These are phyloP conservation scores for Dictyostelium firmibasis DNA, from an alignment of 78 protist species.

Conservation along the genomic window DNA sequence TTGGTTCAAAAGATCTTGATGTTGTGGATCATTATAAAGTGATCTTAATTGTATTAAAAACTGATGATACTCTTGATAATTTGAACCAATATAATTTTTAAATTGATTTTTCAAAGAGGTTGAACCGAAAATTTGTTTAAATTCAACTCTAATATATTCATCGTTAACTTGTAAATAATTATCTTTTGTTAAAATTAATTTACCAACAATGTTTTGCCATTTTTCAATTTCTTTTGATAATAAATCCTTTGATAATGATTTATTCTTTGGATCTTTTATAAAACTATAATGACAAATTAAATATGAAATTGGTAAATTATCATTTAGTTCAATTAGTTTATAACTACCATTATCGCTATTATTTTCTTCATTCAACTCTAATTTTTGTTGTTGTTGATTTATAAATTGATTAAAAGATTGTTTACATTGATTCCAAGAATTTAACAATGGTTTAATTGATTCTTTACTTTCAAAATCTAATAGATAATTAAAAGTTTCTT, in stretches of 20 bases:
- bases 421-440: conserved; percentile 16
- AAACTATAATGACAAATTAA: conserved; percentile 13
- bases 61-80: neutral
- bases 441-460: neutral
- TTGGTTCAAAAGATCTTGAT: neutral
- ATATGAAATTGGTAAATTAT: neutral
- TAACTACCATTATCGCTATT: neutral
- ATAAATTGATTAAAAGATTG: neutral
- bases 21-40: neutral
- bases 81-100: conserved; percentile 3
- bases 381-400: neutral
- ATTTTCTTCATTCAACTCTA: neutral
- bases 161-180: neutral
- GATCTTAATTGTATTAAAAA: neutral
- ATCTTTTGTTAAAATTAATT: neutral
- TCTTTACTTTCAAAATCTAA: conserved; percentile 29
- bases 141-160: neutral
- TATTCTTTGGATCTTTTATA: neutral
- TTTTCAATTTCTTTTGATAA: neutral
- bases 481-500: conserved; percentile 10
- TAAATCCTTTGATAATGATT: neutral
- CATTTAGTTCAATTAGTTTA: neutral
- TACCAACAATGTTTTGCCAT: neutral
- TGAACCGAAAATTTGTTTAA: conserved; percentile 23
- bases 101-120: neutral